Evolutionary conservation across 2,329 filamentous ascomycete genomes (phyloP), one percentile per base, ranked within the genome.

Genomic region (Pseudomassariella vexata): DNA sequence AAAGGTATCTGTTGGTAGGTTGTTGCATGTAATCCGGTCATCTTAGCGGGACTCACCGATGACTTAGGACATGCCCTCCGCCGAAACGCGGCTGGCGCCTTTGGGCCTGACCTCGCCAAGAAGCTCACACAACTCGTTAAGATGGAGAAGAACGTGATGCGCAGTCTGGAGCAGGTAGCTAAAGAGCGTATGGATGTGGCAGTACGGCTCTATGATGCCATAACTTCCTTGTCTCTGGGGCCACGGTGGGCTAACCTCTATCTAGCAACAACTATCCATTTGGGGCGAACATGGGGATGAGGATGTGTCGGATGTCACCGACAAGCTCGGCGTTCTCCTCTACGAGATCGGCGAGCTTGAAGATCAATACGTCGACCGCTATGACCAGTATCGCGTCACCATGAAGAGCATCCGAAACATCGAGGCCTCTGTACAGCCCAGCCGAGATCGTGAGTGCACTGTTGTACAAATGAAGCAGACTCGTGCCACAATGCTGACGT

Each of bases 71-170:
- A 81, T 74, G 73, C 74, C 40, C 76, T 88, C 57, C 76, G 85
- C 49, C 75, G 79, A 55, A 82, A 82, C 54, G 74, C 81, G 25
- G 82, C 84, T 42, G 85, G 84, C 46, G 81, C 83, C 49, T 88
- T 87, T 45, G 76, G 77, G 42, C 76, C 89, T 36, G 92, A 98
- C 53, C 80, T 98, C 37, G 84, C 92, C 37, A 95, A 95, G 76
- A 98, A 98, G 76, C 81, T 98, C 41, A 87, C 89, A 24, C 86
- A 94, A 68, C 77, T 98, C 32, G 92, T 98, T 43, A 98, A 98
- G 78, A 98, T 98, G 92, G 92, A 98, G 70, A 98, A 98, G 80
- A 96, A 98, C 58, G 86, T 95, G 36, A 98, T 98, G 92, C 87
- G 92, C 62, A 95, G 88, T 59, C 81, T 96, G 73, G 92, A 98